A percentile compares a stretch with the other conserved stretches of the same genome.
Conservation (phyloP, 495 filamentous ascomycete species). For the Bacidia rubella region DNA sequence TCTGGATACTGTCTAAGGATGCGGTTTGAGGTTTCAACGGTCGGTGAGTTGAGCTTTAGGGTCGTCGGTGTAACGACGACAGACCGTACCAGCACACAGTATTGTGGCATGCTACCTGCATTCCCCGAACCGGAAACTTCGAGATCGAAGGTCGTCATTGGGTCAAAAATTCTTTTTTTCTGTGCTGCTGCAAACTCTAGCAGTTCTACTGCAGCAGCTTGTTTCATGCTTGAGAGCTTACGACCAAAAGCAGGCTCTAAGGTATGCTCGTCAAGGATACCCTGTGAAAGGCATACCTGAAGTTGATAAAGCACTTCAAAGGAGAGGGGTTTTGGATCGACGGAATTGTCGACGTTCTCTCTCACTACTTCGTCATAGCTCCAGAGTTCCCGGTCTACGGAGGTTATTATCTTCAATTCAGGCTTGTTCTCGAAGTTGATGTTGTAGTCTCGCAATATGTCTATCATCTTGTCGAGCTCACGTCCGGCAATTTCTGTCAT, state of each 20-base stretch:
- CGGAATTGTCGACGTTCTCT: not conserved
- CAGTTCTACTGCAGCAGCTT: constrained; percentile 34
- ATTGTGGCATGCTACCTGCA: constrained; percentile 42
- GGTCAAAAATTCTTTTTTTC: constrained; percentile 48
- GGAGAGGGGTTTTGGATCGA: constrained; percentile 31
- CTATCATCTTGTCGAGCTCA: constrained; percentile 31
- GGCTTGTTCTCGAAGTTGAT: constrained; percentile 31
- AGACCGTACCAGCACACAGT: constrained; percentile 63
- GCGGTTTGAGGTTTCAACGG: constrained; percentile 76
- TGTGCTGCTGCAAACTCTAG: constrained; percentile 50
- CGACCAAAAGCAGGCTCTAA: constrained; percentile 51
- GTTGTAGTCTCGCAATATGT: constrained; percentile 62
- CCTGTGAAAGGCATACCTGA: constrained; percentile 77
- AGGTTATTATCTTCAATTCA: constrained; percentile 21
- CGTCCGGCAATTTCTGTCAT: constrained; percentile 13
- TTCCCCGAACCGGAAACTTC: constrained; percentile 16
- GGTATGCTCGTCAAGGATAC: constrained; percentile 65
- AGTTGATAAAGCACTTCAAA: constrained; percentile 80
- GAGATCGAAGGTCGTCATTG: constrained; percentile 59
- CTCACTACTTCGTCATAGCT: constrained; percentile 35
- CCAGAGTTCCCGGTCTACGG: constrained; percentile 34
- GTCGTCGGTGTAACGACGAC: constrained; percentile 73
- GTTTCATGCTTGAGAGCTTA: constrained; percentile 39
- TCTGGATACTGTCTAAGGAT: constrained; percentile 59
- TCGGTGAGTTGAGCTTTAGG: constrained; percentile 62